These are phyloP conservation scores for Termitomyces sp. DNA, from an alignment of 768 basidiomycete species.

Conservation along the genomic window DNA sequence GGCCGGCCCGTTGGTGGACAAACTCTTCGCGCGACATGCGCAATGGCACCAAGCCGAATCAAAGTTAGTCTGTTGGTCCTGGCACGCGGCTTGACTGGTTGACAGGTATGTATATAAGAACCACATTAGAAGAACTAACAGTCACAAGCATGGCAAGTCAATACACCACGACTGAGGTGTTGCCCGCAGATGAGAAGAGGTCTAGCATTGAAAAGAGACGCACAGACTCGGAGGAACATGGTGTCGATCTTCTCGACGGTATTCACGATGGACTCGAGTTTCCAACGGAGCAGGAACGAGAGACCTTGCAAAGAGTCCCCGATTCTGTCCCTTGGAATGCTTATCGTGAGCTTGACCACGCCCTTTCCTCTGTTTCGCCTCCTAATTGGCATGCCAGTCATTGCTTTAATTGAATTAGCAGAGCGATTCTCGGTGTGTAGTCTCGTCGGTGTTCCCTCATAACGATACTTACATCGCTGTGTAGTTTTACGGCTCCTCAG, in stretches of 20 bases:
- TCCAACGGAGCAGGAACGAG: conserved; percentile 61
- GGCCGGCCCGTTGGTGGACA: neutral
- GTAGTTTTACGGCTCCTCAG: conserved; percentile 45
- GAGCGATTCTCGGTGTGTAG: conserved; percentile 68
- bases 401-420: conserved; percentile 65
- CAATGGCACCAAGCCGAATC: neutral
- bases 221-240: neutral
- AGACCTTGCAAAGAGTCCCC: conserved; percentile 58
- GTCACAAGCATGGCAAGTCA: neutral
- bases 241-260: neutral
- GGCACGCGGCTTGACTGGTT: neutral
- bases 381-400: conserved; percentile 37
- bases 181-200: neutral
- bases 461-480: neutral
- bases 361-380: neutral
- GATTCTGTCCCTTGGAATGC: conserved; percentile 60
- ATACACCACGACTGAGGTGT: neutral
- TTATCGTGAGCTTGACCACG: conserved; percentile 37
- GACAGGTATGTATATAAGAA: neutral
- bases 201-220: neutral
- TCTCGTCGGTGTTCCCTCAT: neutral
- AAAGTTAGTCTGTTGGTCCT: neutral
- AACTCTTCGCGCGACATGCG: neutral
- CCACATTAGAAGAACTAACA: neutral
- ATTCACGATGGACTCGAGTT: conserved; percentile 56